Base-by-base conservation (phyloP, 2,329 filamentous ascomycete species). In the Arthrobotrys entomopaga region DNA sequence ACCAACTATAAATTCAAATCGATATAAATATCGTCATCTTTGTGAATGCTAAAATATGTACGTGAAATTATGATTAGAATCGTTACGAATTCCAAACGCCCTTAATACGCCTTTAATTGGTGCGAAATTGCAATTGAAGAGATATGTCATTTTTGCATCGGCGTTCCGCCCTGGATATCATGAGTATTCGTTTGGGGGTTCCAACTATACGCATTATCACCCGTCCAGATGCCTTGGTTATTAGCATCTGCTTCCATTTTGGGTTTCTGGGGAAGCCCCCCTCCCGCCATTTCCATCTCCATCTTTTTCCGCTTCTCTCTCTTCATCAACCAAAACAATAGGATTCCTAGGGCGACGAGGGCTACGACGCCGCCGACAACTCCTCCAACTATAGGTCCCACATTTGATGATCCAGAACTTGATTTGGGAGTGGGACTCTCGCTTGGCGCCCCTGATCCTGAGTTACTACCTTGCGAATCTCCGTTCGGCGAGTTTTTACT, bases 131-230 rank as follows among this genome's bases (percentile, higher is more conserved):
- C n/a, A 15, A 26, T 15, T 8, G 34, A 16, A 24, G 10, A 50
- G 13, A 16, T 15, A 50, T 26, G 48, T 67, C 34, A 60, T 43
- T 19, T 43, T 1, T 24, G 13, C 5, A 8, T 52, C 20, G 46
- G 38, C 40, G 53, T 52, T 2, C 70, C 69, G 16, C 69, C 63
- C 19, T 66, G 56, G 1, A 74, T 20, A 42, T 64, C 52, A 19
- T 42, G 50, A 13, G 22, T 43, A 58, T 67, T 43, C 15, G 48
- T 74, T 16, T 58, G 57, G 10, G 69, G 63, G 43, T 73, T 57
- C 69, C 69, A 73, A 38, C 57, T 74, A 40, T 64, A 66, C 7
- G 70, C 24, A 46, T 59, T 67, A 3, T 49, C 48, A 6, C 52
- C 63, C 6, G 64, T 61, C 63, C 58, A 67, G 22, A 67, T 67